phyloP scores from a whole-genome alignment of 495 filamentous ascomycete genomes.

The Thozetella sp. region DNA sequence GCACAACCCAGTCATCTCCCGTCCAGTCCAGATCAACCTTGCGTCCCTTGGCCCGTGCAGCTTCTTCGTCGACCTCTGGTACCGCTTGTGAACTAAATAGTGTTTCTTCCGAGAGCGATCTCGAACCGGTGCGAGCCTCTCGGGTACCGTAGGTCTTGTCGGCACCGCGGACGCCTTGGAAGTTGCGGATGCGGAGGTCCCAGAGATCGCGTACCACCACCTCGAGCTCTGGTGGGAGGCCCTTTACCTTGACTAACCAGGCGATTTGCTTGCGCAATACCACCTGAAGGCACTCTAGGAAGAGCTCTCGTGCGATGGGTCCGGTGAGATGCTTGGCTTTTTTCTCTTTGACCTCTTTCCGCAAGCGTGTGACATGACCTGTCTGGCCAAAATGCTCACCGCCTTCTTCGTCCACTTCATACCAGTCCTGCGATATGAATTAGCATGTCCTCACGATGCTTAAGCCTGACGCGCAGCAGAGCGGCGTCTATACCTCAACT shows the following conservation, averaged over 20 bases:
- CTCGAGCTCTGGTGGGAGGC: slow-evolving; percentile 44
- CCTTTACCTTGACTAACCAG: slow-evolving; percentile 44
- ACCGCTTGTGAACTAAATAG: slow-evolving; percentile 41
- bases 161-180: slow-evolving; percentile 10
- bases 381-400: slow-evolving; percentile 72
- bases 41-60: background rate
- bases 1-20: slow-evolving; percentile 35
- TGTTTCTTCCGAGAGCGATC: slow-evolving; percentile 11
- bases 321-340: slow-evolving; percentile 63
- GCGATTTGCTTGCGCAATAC: slow-evolving; percentile 49
- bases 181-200: slow-evolving; percentile 42
- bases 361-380: slow-evolving; percentile 47
- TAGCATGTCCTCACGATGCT: background rate
- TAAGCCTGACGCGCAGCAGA: background rate
- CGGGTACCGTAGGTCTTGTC: slow-evolving; percentile 10
- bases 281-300: slow-evolving; percentile 82
- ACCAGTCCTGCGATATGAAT: slow-evolving; percentile 32
- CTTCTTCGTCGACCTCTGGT: slow-evolving; percentile 6
- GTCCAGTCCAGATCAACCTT: slow-evolving; percentile 13
- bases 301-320: slow-evolving; percentile 70
- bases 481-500: slow-evolving; percentile 33
- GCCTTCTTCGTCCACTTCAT: slow-evolving; percentile 66
- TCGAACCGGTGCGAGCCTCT: background rate
- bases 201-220: slow-evolving; percentile 53
- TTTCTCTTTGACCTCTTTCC: slow-evolving; percentile 53